Evolutionary conservation across 148 eudicot species (phyloP), one percentile per base, ranked within the genome.

Genomic region (Vaccinium darrowii): DNA sequence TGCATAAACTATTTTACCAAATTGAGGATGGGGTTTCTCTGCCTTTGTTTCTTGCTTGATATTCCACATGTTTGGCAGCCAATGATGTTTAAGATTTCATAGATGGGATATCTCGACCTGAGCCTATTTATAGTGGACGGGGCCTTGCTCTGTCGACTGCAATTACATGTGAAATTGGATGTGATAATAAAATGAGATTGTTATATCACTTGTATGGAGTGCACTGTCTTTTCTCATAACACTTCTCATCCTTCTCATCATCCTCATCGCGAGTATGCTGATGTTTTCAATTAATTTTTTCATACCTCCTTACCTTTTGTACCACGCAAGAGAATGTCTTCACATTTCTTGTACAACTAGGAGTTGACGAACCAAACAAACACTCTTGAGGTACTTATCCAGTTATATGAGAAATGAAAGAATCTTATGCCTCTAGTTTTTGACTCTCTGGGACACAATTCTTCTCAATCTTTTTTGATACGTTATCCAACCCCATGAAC

Each of bases 121-220:
- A 19, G 30, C 71, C 51, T 78, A 53, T 7, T 54, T 54, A 30
- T 15, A 30, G 3, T 18, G 25, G 71, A 58, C 51, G 82, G 25
- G 81, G 49, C 25, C 63, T 79, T 79, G 18, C n/a, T 79, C 47
- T 53, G 47, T 54, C 5, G 81, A 54, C 53, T 79, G 47, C 65
- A 33, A 8, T 79, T n/a, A 79, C 25, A 49, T 50, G n/a, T 79
- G 65, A 54, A 54, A 79, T 77, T 51, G 1, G 80, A 54, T 5
- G 36, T 14, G 81, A 53, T 54, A 8, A 56, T 3, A 54, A 56
- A 56, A 53, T 25, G n/a, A 5, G 65, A 13, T 56, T 53, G 72
- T 8, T 23, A 36, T 36, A 3, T 36, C 39, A 36, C 39, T 36
- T 36, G 23, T 65, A 12, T 65, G 30, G 30, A 23, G 14, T 65